Base-by-base conservation (phyloP, 345 rosid species). In the Aquilaria yunnanensis region DNA sequence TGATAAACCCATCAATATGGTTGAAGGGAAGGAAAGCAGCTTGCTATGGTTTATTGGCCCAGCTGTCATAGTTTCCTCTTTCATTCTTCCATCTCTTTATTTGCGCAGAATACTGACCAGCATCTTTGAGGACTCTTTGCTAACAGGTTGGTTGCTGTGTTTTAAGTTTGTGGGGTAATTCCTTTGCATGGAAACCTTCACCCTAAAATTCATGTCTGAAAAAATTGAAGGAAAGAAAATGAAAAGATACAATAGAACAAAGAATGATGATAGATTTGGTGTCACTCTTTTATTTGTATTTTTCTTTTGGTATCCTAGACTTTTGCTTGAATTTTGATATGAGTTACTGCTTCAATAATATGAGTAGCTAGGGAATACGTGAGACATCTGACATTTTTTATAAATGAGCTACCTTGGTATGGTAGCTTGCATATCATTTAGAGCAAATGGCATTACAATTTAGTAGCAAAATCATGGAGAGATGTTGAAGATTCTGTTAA, bases 71-170 rank as follows among this genome's bases (percentile, higher is more conserved):
- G 98, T 93, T 49, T 81, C 92, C 34, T 93, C 98, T 62, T 93
- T 93, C 76, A 78, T 90, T 73, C 69, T 93, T 66, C 97, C 98
- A 31, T 88, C 97, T 2, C 77, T 93, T 58, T 90, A 86, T 79
- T 75, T 93, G 65, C 81, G 98, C 57, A 75, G 68, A 62, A 77
- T 93, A 56, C 81, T 93, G 62, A 90, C 96, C n/a, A 72, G 83
- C 32, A 74, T 90, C 61, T 93, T 90, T 60, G 98, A 88, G 80
- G 98, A 93, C 78, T 93, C 96, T 63, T 76, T 93, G 68, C 80
- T 88, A 76, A 90, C 98, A 81, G 98, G 97, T 89, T 50, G 65
- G 45, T 60, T 32, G 50, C 31, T 33, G 14, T 54, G 54, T 13
- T 13, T 45, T 59, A 51, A 33, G 47, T 14, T 54, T 45, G 47